These are phyloP conservation scores for Suillus hirtellus DNA, from an alignment of 768 basidiomycete species.

Conservation along the genomic window DNA sequence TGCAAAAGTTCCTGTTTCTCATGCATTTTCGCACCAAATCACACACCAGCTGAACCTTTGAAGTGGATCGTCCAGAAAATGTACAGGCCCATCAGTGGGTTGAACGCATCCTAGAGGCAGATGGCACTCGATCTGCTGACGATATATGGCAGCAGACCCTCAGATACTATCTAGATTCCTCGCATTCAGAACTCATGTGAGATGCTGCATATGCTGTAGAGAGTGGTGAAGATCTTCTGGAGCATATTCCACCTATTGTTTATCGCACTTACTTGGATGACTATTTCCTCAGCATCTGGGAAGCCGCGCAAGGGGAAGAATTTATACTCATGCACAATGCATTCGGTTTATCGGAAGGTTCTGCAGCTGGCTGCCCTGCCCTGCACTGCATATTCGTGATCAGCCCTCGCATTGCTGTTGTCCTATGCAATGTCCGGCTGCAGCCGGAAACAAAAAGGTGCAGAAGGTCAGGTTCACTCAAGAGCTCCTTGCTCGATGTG, in stretches of 20 bases:
- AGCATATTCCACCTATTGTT: constrained; percentile 19
- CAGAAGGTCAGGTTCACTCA: not conserved
- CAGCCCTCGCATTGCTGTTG: constrained; percentile 35
- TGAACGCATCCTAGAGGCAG: constrained; percentile 19
- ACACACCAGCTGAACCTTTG: constrained; percentile 25
- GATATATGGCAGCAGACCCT: constrained; percentile 35
- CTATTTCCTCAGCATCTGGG: constrained; percentile 37
- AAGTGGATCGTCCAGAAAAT: constrained; percentile 25
- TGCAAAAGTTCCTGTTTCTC: constrained; percentile 39
- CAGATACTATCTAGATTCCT: constrained; percentile 33
- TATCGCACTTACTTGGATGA: constrained; percentile 31
- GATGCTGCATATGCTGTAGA: not conserved
- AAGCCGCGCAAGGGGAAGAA: constrained; percentile 34
- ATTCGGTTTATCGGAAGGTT: constrained; percentile 38
- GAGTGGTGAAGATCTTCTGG: not conserved
- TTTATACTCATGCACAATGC: constrained; percentile 35
- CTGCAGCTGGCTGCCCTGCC: constrained; percentile 18
- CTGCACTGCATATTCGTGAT: constrained; percentile 36
- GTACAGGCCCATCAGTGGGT: constrained; percentile 24
- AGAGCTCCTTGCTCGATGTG: constrained; percentile 8
- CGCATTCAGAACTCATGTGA: constrained; percentile 24
- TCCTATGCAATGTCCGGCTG: constrained; percentile 27
- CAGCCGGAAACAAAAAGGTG: not conserved
- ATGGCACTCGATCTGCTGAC: constrained; percentile 18
- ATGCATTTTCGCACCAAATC: constrained; percentile 33